A percentile compares a stretch with the other conserved stretches of the same genome.
Conservation (phyloP, 495 filamentous ascomycete genomes). For the Jackrogersella multiformis region DNA sequence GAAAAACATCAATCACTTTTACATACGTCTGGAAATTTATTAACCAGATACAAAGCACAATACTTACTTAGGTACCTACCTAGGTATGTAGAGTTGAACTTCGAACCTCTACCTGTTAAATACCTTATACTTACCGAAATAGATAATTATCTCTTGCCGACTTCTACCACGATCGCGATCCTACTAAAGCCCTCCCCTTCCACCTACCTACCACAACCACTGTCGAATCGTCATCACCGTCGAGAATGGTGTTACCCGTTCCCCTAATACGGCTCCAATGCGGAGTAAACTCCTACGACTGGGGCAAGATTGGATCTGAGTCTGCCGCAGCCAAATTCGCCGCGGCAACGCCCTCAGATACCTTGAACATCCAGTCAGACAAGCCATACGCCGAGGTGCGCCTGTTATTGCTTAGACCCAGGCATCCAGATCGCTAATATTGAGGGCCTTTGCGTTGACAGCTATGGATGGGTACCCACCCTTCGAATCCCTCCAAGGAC, state of each 20-base stretch:
- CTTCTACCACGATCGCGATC: neutral
- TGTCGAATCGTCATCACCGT: conserved; percentile 23
- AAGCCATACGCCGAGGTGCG: conserved; percentile 89
- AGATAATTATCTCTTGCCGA: neutral
- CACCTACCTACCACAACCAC: neutral
- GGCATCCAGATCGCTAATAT: conserved; percentile 18
- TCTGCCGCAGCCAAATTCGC: conserved; percentile 84
- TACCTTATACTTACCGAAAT: too few relatives aligned
- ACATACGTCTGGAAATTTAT: neutral
- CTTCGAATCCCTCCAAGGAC: conserved; percentile 92
- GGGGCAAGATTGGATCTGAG: conserved; percentile 89
- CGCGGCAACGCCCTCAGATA: conserved; percentile 73
- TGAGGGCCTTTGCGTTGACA: conserved; percentile 47
- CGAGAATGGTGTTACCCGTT: conserved; percentile 72
- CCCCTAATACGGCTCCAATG: conserved; percentile 93
- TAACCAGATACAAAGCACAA: neutral
- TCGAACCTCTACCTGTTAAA: too few relatives aligned
- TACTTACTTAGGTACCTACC: too few relatives aligned
- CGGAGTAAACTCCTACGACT: conserved; percentile 98
- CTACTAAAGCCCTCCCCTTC: neutral
- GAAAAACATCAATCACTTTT: neutral
- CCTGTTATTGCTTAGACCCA: conserved; percentile 8
- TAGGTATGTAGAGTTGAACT: too few relatives aligned
- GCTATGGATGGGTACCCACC: conserved; percentile 99
- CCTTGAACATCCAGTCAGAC: conserved; percentile 79